A percentile compares a stretch with the other conserved stretches of the same genome.
Evolutionary conservation across 257 asterid genomes (phyloP).

Genomic region (Nicotiana tomentosiformis): DNA sequence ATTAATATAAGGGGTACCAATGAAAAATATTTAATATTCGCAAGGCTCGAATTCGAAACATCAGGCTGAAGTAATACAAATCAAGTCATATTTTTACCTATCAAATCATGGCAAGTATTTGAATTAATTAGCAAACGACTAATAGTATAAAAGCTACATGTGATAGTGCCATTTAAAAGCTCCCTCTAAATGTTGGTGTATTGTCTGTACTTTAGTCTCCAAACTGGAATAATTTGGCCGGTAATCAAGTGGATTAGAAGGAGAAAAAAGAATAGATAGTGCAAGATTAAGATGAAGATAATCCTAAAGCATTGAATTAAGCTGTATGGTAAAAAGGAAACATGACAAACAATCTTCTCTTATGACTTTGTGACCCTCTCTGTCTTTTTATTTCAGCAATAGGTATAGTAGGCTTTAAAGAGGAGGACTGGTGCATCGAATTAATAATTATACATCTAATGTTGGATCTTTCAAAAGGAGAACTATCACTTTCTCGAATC

Average conservation of each 20-base stretch:
- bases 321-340: background rate
- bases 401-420: background rate
- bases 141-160: no score
- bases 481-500: constrained; percentile 3
- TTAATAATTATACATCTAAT: background rate
- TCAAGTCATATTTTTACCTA: no score
- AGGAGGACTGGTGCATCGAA: background rate
- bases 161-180: background rate
- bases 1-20: no score
- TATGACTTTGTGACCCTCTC: background rate
- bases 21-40: no score
- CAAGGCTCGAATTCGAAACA: no score
- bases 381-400: background rate
- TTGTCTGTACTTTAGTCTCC: background rate
- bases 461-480: background rate
- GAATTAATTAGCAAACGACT: no score
- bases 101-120: no score
- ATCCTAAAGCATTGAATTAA: background rate
- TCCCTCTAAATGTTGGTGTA: background rate
- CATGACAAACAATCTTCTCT: background rate
- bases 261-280: background rate
- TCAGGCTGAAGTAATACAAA: no score
- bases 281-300: background rate
- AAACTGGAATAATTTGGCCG: constrained; percentile 2
- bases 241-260: background rate